Percentiles rank a stretch among this genome's conserved stretches.
Conservation (phyloP, 305 asterid genomes). For the Plantago coronopus region DNA sequence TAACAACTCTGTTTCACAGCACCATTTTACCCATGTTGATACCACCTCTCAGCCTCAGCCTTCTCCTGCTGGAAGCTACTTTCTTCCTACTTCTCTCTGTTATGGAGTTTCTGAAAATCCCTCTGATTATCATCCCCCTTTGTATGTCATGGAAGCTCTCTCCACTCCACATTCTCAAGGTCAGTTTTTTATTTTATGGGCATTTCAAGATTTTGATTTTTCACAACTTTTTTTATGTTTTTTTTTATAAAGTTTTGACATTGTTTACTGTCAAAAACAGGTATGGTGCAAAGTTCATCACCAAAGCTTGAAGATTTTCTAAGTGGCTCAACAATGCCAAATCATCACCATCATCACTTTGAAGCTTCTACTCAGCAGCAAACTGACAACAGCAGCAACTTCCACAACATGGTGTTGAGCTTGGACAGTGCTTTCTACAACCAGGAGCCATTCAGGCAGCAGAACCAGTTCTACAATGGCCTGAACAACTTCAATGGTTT, state of each 20-base stretch:
- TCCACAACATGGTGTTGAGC: constrained; percentile 34
- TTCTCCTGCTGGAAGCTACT: constrained; percentile 22
- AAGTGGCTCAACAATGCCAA: constrained; percentile 49
- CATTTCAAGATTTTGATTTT: background rate
- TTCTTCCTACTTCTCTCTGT: constrained; percentile 26
- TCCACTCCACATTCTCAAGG: constrained; percentile 45
- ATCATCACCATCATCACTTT: constrained; percentile 37
- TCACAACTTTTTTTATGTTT: background rate
- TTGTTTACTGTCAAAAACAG: too few species aligned
- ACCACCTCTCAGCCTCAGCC: constrained; percentile 10
- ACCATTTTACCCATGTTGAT: constrained; percentile 4
- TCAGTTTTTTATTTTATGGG: background rate
- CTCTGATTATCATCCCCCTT: constrained; percentile 33
- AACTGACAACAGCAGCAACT: constrained; percentile 27
- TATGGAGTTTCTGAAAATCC: constrained; percentile 31
- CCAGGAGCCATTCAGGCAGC: constrained; percentile 39
- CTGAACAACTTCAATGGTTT: constrained; percentile 29
- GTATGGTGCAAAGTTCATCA: constrained; percentile 36
- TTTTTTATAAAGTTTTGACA: background rate
- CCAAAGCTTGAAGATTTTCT: constrained; percentile 84
- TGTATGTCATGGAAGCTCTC: constrained; percentile 56
- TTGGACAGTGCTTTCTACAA: constrained; percentile 50
- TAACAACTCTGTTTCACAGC: background rate
- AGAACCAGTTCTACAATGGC: constrained; percentile 27
- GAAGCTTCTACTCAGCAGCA: constrained; percentile 26